Evolutionary conservation across 805 yeast genomes (phyloP), one percentile per base, ranked within the genome.

Genomic region (Nakazawaea anatomiae): DNA sequence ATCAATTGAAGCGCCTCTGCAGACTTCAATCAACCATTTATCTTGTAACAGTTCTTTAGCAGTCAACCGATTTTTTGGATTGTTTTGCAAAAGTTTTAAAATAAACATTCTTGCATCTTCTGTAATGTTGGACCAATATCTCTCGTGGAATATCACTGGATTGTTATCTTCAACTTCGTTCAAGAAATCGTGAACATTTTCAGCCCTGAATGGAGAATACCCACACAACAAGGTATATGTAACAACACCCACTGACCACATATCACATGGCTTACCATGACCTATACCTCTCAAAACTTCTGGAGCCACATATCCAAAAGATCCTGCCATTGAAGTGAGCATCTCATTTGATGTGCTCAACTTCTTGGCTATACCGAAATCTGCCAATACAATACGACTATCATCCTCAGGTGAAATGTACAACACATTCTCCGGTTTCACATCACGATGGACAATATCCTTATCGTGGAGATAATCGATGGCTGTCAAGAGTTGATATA

Each of bases 241-340:
- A 43, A 92, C 89, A 7, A 92, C 96, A 36, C 99, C 99, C 39
- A 92, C 64, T 1, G 96, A 87, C 99, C 99, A 92, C 50, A 92
- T 79, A 65, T 92, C 99, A 69, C 97, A 92, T 1, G 97, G 92
- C 60, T 87, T 89, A 39, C 97, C 96, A 68, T 92, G 97, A 7
- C 97, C 98, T 39, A 75, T 72, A 12, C 87, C 83, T 41, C 82
- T 69, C 39, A 92, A 76, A 6, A 92, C 90, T 63, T 92, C 99
- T 0, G 99, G 99, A 0, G 98, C 98, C 35, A 96, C 97, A 65
- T 92, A 92, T 1, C 99, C 98, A 67, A 89, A 83, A 1, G 96
- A 87, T 8, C 54, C 56, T 0, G 96, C 96, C 41, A 87, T 83
- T 27, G 85, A 72, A 34, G 76, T 81, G 53, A 89, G 72, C 53